phyloP scores from a whole-genome alignment of 208 protist species.

The Herpetomonas muscarum region DNA sequence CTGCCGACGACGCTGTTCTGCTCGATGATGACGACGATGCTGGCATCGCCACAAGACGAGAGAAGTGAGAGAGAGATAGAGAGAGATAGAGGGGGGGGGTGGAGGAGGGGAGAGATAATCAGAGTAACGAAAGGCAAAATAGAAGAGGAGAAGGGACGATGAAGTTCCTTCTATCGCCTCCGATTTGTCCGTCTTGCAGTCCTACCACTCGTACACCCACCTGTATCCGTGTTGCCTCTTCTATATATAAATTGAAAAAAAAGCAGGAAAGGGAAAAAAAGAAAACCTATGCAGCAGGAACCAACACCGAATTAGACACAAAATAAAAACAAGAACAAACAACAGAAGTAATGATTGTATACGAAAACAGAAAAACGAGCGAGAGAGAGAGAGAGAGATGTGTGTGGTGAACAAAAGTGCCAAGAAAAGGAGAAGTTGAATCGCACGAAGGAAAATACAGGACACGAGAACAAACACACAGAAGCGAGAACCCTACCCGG shows the following conservation, averaged over 20 bases:
- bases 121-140: too few relatives aligned
- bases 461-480: conserved; percentile 5
- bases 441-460: conserved; percentile 1
- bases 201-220: not conserved
- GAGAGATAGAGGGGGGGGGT: too few relatives aligned
- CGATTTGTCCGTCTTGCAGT: not conserved
- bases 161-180: too few relatives aligned
- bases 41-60: too few relatives aligned
- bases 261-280: conserved; percentile 7
- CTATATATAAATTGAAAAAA: not conserved
- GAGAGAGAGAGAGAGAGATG: not conserved
- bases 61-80: too few relatives aligned
- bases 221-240: too few relatives aligned
- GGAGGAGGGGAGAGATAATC: too few relatives aligned
- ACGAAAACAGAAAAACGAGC: conserved; percentile 10
- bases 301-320: not conserved
- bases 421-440: not conserved
- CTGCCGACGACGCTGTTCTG: too few relatives aligned
- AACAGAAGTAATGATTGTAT: conserved; percentile 9
- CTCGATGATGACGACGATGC: too few relatives aligned
- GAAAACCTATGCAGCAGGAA: not conserved
- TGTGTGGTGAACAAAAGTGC: not conserved
- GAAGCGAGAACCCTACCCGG: too few relatives aligned
- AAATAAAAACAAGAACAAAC: not conserved
- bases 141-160: too few relatives aligned